Evolutionary conservation across 306 rosid genomes (phyloP), one percentile per base, ranked within the genome.

Genomic region (Acmispon strigosus): DNA sequence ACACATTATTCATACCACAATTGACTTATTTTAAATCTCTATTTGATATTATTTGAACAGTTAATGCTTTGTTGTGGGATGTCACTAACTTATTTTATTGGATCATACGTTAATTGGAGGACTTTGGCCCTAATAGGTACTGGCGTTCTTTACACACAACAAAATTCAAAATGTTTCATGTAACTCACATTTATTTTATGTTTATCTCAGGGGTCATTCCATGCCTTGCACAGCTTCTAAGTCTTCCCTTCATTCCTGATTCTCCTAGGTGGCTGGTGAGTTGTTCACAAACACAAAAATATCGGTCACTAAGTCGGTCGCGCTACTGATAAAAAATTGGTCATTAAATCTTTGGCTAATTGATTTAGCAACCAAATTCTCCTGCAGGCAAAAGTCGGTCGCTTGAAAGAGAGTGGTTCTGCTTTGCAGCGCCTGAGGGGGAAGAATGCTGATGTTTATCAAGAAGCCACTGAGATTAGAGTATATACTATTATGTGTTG

Each of bases 241-340:
- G 96, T 72, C 84, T 89, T 22, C 76, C 82, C 60, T 90, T 90
- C 82, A 84, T 90, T 62, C 95, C 91, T 3, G 91, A 94, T 83
- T 94, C 97, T 48, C 98, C 98, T 47, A 90, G 96, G 83, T 93
- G 97, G 97, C 82, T 88, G 84, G 97, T 90, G 63, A 87, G 92
- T 82, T 51, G 49, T 22, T 16, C 53, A 17, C 11, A 15, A 47
- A 5, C 20, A 42, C 44, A n/a, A n/a, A n/a, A n/a, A n/a, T n/a
- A n/a, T n/a, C n/a, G n/a, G n/a, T n/a, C n/a, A n/a, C n/a, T n/a
- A n/a, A n/a, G n/a, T n/a, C n/a, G n/a, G n/a, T n/a, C n/a, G n/a
- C n/a, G n/a, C n/a, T n/a, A n/a, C n/a, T n/a, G n/a, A n/a, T n/a
- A n/a, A n/a, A n/a, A n/a, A n/a, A n/a, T n/a, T n/a, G n/a, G n/a